These are phyloP conservation scores for Plantago coronopus DNA, from an alignment of 305 asterid species.

Conservation along the genomic window DNA sequence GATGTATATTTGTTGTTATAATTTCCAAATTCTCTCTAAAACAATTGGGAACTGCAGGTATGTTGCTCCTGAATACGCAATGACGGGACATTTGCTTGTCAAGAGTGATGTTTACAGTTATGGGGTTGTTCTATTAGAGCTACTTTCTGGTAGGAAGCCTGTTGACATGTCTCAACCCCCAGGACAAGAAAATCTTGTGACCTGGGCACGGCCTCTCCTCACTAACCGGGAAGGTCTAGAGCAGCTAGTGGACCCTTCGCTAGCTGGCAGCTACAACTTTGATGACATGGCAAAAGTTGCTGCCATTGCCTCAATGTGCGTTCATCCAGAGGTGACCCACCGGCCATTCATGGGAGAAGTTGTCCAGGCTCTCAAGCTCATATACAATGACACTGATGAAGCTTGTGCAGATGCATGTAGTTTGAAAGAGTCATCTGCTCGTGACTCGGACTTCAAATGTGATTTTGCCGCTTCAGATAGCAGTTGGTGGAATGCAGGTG, in stretches of 20 bases:
- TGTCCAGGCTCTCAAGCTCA: constrained; percentile 91
- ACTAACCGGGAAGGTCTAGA: constrained; percentile 79
- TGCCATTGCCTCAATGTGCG: constrained; percentile 93
- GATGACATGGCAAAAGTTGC: constrained; percentile 97
- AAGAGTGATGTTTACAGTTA: constrained; percentile 93
- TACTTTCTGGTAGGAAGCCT: constrained; percentile 86
- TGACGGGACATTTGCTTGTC: constrained; percentile 92
- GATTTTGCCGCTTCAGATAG: constrained; percentile 69
- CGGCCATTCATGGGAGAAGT: constrained; percentile 98
- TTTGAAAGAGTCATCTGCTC: constrained; percentile 63
- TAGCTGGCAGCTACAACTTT: constrained; percentile 65
- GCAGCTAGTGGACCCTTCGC: constrained; percentile 72
- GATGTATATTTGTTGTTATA: background rate
- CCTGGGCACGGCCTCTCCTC: constrained; percentile 87
- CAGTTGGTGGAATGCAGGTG: constrained; percentile 93
- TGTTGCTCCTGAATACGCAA: constrained; percentile 96
- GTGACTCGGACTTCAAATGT: constrained; percentile 67
- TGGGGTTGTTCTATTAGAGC: constrained; percentile 84
- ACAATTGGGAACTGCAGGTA: constrained; percentile 48
- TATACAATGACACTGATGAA: constrained; percentile 73
- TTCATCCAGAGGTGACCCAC: constrained; percentile 91
- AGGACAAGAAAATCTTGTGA: constrained; percentile 89
- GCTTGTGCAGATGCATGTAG: constrained; percentile 70
- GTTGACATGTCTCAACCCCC: constrained; percentile 93
- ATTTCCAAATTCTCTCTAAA: background rate